A percentile compares a stretch with the other conserved stretches of the same genome.
Conservation (phyloP, 768 basidiomycete genomes). For the Kwoniella sp. region DNA sequence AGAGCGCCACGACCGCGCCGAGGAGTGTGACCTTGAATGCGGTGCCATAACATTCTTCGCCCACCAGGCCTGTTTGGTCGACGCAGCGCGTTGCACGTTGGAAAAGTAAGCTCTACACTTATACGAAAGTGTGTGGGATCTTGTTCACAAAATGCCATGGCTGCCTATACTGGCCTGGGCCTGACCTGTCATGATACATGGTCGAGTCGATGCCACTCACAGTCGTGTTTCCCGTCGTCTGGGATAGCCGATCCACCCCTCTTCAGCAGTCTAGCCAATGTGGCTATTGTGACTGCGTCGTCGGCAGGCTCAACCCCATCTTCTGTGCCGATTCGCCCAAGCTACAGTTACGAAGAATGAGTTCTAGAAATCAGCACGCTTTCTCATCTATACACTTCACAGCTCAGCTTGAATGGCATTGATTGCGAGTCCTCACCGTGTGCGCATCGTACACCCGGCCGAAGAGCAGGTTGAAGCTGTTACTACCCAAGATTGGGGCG, state of each 20-base stretch:
- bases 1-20: conserved; percentile 39
- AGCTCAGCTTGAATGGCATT: background rate
- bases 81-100: too few species aligned
- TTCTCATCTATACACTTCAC: conserved; percentile 1
- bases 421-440: conserved; percentile 48
- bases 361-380: background rate
- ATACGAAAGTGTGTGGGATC: too few species aligned
- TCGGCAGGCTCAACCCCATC: conserved; percentile 3
- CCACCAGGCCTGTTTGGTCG: conserved; percentile 46
- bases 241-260: conserved; percentile 27
- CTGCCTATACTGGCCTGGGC: background rate
- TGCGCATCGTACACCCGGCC: conserved; percentile 80
- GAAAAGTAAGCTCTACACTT: too few species aligned
- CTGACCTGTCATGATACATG: conserved; percentile 9
- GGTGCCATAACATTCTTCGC: conserved; percentile 42
- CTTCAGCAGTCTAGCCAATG: conserved; percentile 5
- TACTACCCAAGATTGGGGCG: conserved; percentile 73
- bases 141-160: too few species aligned
- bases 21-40: conserved; percentile 44
- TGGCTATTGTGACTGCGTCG: background rate
- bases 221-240: conserved; percentile 40
- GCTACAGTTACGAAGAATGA: conserved; percentile 11
- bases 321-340: conserved; percentile 29
- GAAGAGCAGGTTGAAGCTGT: conserved; percentile 81
- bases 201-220: conserved; percentile 19